Percentiles rank a stretch among this genome's conserved stretches.
Conservation (phyloP, 805 yeast genomes). For the Monosporozyma solicola region DNA sequence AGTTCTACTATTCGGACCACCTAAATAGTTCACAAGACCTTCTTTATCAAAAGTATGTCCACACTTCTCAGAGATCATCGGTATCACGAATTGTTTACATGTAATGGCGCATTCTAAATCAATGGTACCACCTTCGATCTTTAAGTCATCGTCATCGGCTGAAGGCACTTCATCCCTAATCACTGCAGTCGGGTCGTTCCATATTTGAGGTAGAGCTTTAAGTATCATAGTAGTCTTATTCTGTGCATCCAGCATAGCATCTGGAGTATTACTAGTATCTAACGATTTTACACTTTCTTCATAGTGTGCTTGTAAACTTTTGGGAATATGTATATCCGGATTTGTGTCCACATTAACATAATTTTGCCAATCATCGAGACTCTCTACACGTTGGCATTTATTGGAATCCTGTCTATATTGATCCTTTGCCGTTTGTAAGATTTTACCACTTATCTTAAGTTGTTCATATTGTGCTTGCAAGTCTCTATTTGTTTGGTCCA, state of each 20-base stretch:
- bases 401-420: conserved; percentile 2
- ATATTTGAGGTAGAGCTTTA: conserved; percentile 30
- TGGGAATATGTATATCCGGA: neutral
- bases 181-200: conserved; percentile 53
- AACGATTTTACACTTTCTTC: neutral
- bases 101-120: conserved; percentile 64
- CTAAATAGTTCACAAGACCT: conserved; percentile 33
- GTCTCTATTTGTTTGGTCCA: conserved; percentile 3
- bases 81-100: conserved; percentile 40
- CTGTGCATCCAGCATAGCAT: neutral
- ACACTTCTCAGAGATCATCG: conserved; percentile 49
- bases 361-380: conserved; percentile 12
- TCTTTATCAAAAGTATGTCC: conserved; percentile 52
- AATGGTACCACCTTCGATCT: conserved; percentile 62
- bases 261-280: conserved; percentile 8
- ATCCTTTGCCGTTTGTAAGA: conserved; percentile 1
- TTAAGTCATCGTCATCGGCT: conserved; percentile 49
- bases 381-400: neutral
- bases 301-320: neutral
- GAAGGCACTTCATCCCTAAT: conserved; percentile 37
- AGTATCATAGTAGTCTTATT: neutral
- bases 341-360: neutral
- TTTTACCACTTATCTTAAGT: neutral
- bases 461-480: conserved; percentile 5
- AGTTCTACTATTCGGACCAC: neutral